Percentiles rank a stretch among this genome's conserved stretches.
Evolutionary conservation across 805 yeast species (phyloP).

Genomic region (Wickerhamiella bombiphila): DNA sequence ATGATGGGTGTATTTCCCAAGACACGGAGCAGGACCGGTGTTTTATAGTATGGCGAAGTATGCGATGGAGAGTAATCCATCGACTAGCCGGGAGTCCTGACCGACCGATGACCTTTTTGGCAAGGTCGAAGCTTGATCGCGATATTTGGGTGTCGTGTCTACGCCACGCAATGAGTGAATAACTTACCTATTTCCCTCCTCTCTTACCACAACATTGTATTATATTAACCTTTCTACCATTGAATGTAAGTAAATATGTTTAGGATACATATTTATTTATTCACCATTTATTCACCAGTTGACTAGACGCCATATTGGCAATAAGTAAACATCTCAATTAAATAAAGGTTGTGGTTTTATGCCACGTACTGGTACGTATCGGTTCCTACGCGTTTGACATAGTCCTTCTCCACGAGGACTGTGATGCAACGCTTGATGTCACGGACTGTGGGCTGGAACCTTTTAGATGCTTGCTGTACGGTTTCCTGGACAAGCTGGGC

Average conservation of each 20-base stretch:
- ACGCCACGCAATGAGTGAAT: neutral
- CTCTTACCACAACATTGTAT: too few species aligned
- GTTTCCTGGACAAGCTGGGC: slow-evolving; percentile 75
- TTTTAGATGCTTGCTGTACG: slow-evolving; percentile 62
- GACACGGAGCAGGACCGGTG: slow-evolving; percentile 67
- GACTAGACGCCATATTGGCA: too few species aligned
- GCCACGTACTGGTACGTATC: slow-evolving; percentile 71
- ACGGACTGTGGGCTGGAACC: slow-evolving; percentile 74
- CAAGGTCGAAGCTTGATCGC: neutral
- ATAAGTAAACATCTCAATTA: too few species aligned
- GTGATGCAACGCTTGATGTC: slow-evolving; percentile 83
- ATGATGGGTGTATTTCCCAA: slow-evolving; percentile 71
- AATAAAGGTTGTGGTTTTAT: slow-evolving; percentile 18
- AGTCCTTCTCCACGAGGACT: slow-evolving; percentile 70
- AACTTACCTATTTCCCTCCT: too few species aligned
- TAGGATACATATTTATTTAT: too few species aligned
- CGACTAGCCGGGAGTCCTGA: neutral
- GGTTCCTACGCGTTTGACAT: slow-evolving; percentile 60
- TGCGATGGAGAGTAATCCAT: neutral
- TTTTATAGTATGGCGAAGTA: slow-evolving; percentile 61
- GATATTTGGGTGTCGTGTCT: neutral
- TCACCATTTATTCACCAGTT: too few species aligned
- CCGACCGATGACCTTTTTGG: neutral
- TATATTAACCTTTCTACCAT: too few species aligned
- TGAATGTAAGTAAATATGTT: too few species aligned